A percentile compares a stretch with the other conserved stretches of the same genome.
Conservation (phyloP, 148 eudicot species). For the Dianthus caryophyllus region DNA sequence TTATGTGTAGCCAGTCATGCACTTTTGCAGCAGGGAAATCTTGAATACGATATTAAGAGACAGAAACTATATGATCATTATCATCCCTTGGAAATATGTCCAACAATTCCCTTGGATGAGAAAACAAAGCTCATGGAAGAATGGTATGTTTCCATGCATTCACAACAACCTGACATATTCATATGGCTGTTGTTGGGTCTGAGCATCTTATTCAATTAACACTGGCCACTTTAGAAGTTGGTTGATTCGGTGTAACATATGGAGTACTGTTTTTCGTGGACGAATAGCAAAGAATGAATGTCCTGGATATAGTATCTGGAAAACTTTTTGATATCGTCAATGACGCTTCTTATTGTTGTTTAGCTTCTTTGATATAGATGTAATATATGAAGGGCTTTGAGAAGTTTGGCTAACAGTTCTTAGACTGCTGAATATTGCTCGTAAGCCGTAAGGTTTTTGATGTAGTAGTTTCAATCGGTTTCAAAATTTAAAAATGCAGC, state of each 20-base stretch:
- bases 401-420: background rate
- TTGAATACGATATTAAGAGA: slow-evolving; percentile 69
- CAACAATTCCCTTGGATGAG: slow-evolving; percentile 71
- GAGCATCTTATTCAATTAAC: background rate
- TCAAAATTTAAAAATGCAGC: background rate
- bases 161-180: background rate
- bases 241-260: background rate
- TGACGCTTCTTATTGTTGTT: background rate
- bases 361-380: background rate
- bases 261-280: background rate
- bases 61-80: slow-evolving; percentile 66
- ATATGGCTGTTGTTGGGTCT: background rate
- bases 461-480: background rate
- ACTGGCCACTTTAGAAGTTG: background rate
- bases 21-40: slow-evolving; percentile 81
- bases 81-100: slow-evolving; percentile 83
- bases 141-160: slow-evolving; percentile 46
- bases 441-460: background rate
- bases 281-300: background rate
- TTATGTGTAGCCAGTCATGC: slow-evolving; percentile 71
- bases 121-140: slow-evolving; percentile 93
- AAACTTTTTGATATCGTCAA: background rate
- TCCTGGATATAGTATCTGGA: background rate
- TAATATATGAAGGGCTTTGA: background rate
- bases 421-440: background rate